A percentile compares a stretch with the other conserved stretches of the same genome.
These are phyloP conservation scores for Morella rubra DNA, from an alignment of 306 rosid species.

Conservation along the genomic window DNA sequence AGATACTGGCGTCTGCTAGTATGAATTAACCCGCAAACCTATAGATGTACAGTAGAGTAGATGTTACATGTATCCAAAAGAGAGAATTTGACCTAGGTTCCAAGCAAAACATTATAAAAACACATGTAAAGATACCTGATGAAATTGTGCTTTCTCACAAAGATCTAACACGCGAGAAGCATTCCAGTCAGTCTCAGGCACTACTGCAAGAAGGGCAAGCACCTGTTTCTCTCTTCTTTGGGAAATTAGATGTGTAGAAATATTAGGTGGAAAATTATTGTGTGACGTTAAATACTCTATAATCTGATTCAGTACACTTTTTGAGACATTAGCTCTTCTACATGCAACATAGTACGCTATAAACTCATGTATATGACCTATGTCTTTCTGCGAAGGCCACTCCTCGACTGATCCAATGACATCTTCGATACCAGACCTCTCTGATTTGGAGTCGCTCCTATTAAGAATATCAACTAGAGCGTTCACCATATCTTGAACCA, in stretches of 20 bases:
- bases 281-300: constrained; percentile 71
- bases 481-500: constrained; percentile 74
- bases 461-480: constrained; percentile 62
- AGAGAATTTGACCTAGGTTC: constrained; percentile 25
- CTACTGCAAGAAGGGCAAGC: constrained; percentile 77
- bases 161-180: constrained; percentile 63
- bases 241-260: constrained; percentile 41
- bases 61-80: constrained; percentile 27
- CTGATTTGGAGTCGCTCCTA: constrained; percentile 43
- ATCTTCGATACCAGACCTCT: constrained; percentile 40
- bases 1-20: constrained; percentile 61
- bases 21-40: constrained; percentile 96
- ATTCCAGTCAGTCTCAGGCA: constrained; percentile 82
- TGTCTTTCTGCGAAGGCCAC: constrained; percentile 72
- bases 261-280: constrained; percentile 37
- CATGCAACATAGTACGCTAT: constrained; percentile 76
- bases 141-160: constrained; percentile 72
- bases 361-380: constrained; percentile 70
- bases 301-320: constrained; percentile 59
- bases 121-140: constrained; percentile 54
- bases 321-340: constrained; percentile 70
- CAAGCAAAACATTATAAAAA: constrained; percentile 18
- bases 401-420: constrained; percentile 38
- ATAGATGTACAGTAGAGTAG: constrained; percentile 19
- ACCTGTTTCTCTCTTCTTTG: constrained; percentile 82